Conservation (phyloP, 1,284 basidiomycete genomes). For the Apiotrichum domesticum region DNA sequence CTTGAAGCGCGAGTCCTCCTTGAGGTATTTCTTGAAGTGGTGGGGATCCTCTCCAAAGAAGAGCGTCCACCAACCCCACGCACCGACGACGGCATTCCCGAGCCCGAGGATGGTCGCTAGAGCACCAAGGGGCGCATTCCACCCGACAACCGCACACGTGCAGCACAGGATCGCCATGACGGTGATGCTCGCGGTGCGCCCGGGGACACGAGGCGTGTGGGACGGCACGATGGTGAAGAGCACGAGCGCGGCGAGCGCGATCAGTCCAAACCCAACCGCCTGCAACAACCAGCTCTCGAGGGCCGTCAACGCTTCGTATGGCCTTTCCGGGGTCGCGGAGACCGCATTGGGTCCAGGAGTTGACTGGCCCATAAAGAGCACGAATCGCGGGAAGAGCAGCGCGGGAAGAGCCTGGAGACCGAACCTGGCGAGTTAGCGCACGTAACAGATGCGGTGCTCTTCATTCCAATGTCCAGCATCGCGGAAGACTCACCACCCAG, state of each 20-base stretch:
- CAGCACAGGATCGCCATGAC: slow-evolving; percentile 33
- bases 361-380: slow-evolving; percentile 43
- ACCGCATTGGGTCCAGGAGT: neutral
- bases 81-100: slow-evolving; percentile 34
- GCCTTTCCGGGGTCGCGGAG: too few species aligned
- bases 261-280: slow-evolving; percentile 33
- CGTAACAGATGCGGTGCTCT: too few species aligned
- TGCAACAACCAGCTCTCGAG: slow-evolving; percentile 39
- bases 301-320: slow-evolving; percentile 32
- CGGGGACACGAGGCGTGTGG: slow-evolving; percentile 25
- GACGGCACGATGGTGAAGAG: slow-evolving; percentile 36
- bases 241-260: slow-evolving; percentile 32
- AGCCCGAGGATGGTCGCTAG: slow-evolving; percentile 30
- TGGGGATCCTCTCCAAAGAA: slow-evolving; percentile 37
- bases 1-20: slow-evolving; percentile 20
- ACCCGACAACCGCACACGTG: slow-evolving; percentile 26
- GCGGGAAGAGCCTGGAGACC: slow-evolving; percentile 34
- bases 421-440: slow-evolving; percentile 25
- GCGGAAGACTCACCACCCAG: slow-evolving; percentile 31
- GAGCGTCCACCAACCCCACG: slow-evolving; percentile 46
- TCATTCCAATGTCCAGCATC: too few species aligned
- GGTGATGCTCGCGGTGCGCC: slow-evolving; percentile 29
- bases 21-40: slow-evolving; percentile 23
- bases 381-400: slow-evolving; percentile 42
- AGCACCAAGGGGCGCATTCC: slow-evolving; percentile 37